phyloP scores from a whole-genome alignment of 176 grass and related monocot genomes.

The Leersia perrieri region DNA sequence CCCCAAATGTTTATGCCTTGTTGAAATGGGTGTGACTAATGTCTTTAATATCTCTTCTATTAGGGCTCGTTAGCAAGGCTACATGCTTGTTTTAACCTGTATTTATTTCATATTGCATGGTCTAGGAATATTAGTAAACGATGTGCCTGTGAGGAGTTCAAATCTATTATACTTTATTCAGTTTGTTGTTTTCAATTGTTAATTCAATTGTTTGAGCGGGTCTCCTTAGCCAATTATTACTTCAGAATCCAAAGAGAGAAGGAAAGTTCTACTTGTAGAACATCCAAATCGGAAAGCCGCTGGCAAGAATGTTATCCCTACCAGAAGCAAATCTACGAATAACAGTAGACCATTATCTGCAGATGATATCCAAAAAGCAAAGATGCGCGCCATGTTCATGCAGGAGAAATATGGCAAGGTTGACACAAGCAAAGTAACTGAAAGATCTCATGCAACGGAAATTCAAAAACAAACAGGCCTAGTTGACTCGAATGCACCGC shows the following conservation, averaged over 20 bases:
- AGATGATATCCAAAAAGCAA: slow-evolving; percentile 99
- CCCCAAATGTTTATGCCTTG: background rate
- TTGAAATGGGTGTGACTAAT: slow-evolving; percentile 9
- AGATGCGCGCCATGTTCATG: slow-evolving; percentile 96
- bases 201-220: background rate
- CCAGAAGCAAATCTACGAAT: slow-evolving; percentile 49
- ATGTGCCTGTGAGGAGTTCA: background rate
- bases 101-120: background rate
- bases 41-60: background rate
- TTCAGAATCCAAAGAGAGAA: slow-evolving; percentile 81
- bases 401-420: slow-evolving; percentile 87
- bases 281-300: slow-evolving; percentile 63
- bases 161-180: slow-evolving; percentile 14
- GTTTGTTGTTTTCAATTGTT: slow-evolving; percentile 4
- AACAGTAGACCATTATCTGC: slow-evolving; percentile 84
- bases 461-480: slow-evolving; percentile 30
- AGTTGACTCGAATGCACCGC: background rate
- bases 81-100: slow-evolving; percentile 15
- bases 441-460: slow-evolving; percentile 37
- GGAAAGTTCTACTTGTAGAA: slow-evolving; percentile 89
- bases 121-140: background rate
- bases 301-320: slow-evolving; percentile 53
- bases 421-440: slow-evolving; percentile 44
- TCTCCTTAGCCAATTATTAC: slow-evolving; percentile 77
- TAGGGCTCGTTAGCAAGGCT: background rate